Conservation (phyloP, 2,329 filamentous ascomycete genomes). For the Xylaria digitata region DNA sequence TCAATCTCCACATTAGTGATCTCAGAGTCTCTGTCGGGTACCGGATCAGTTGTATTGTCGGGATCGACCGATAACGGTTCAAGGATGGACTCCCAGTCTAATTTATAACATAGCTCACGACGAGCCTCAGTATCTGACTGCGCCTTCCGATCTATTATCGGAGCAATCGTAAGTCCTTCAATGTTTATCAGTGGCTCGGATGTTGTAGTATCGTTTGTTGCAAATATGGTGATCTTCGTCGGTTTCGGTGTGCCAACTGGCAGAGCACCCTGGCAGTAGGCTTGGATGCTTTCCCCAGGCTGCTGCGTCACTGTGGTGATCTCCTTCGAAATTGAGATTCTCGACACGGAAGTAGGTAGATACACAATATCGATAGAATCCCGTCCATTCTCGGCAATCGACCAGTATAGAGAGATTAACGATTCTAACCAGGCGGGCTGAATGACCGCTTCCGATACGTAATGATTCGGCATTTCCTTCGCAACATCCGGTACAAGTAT, state of each 20-base stretch:
- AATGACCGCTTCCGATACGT: constrained; percentile 50
- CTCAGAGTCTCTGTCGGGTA: constrained; percentile 30
- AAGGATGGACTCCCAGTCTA: constrained; percentile 59
- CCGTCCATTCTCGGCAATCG: constrained; percentile 50
- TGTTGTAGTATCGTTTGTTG: constrained; percentile 45
- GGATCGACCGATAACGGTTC: constrained; percentile 43
- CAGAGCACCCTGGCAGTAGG: constrained; percentile 52
- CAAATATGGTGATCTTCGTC: constrained; percentile 54
- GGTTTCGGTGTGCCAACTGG: constrained; percentile 49
- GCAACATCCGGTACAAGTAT: constrained; percentile 53
- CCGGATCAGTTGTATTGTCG: constrained; percentile 31
- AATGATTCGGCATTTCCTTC: constrained; percentile 55
- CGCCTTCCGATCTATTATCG: constrained; percentile 54
- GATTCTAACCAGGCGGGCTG: constrained; percentile 57
- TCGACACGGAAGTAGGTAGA: constrained; percentile 56
- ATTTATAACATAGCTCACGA: constrained; percentile 60
- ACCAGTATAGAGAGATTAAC: constrained; percentile 57
- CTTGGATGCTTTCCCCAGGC: constrained; percentile 50
- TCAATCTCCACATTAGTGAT: constrained; percentile 50
- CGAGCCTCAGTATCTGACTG: constrained; percentile 47
- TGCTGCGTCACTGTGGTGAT: constrained; percentile 45
- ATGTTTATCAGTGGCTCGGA: constrained; percentile 53
- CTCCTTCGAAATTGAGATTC: constrained; percentile 52
- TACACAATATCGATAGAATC: constrained; percentile 53
- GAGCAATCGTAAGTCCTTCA: constrained; percentile 54